Conservation (phyloP, 164 flowering plant species). For the Nelumbo lutea region DNA sequence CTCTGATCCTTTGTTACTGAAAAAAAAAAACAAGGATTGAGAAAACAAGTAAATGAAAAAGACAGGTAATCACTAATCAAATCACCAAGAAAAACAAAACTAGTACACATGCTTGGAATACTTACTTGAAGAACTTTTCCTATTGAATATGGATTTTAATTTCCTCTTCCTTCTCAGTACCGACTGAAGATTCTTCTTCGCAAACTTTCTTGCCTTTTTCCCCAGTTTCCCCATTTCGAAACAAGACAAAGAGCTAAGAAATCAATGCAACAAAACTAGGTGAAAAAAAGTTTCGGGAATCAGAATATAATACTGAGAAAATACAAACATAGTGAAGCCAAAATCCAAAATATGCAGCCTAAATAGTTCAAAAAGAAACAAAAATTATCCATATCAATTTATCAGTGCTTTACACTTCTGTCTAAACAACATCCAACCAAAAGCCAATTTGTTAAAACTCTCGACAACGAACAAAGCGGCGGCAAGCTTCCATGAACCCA, state of each 20-base stretch:
- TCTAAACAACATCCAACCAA: too few species aligned
- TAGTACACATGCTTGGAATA: not conserved
- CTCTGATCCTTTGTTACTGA: not conserved
- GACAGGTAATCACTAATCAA: not conserved
- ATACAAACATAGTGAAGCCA: too few species aligned
- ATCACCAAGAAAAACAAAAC: slow-evolving; percentile 1
- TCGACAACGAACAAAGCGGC: too few species aligned
- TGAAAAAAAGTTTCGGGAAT: too few species aligned
- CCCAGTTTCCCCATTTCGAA: slow-evolving; percentile 74
- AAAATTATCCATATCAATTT: too few species aligned
- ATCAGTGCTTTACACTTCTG: too few species aligned
- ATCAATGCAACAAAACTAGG: not conserved
- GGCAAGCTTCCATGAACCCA: too few species aligned
- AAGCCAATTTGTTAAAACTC: too few species aligned
- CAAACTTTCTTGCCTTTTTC: slow-evolving; percentile 93
- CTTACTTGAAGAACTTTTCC: slow-evolving; percentile 46
- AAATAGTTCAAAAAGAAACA: too few species aligned
- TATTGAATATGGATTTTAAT: slow-evolving; percentile 46
- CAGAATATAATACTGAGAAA: too few species aligned
- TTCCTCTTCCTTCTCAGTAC: slow-evolving; percentile 55
- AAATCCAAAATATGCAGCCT: too few species aligned
- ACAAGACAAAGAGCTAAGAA: not conserved
- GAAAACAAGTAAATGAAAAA: not conserved
- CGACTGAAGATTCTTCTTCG: slow-evolving; percentile 84
- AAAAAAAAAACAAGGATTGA: not conserved